Evolutionary conservation across 495 filamentous ascomycete species (phyloP), one percentile per base, ranked within the genome.

Genomic region (Podospora pseudopauciseta): DNA sequence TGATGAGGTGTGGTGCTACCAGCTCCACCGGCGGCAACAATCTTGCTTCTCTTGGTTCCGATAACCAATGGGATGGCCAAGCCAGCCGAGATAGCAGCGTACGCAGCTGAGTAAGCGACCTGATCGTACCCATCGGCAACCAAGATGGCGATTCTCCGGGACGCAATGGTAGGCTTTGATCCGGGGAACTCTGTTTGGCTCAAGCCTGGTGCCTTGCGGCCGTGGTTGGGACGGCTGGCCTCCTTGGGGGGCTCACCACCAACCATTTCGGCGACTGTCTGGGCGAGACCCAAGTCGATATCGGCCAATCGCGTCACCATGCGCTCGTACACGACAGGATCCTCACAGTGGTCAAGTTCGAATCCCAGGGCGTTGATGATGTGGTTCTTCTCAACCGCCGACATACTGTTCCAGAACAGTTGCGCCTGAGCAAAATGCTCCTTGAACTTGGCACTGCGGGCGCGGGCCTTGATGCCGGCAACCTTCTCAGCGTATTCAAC

Each of bases 311-410:
- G 88, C 61, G 89, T 79, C 3, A 84, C 82, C 80, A 95, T 87
- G 71, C 89, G 85, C 64, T 87, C 82, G 74, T 94, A 96, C 23
- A 97, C 92, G 27, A 91, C 72, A 0, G 89, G 89, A 60, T 97
- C 92, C 59, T 96, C 92, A 77, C 93, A 96, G 78, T 96, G 93
- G 72, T 93, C 91, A 6, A 97, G 86, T 78, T 97, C 93, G 75
- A 96, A 97, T 4, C 83, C 80, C 57, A 96, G 84, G 0, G 93
- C 92, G 58, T 83, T 84, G 27, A 84, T 79, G 4, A 95, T 73
- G 77, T 96, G 92, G 15, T 76, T 68, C 75, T 93, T 89, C 77
- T 97, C 94, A 53, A 85, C 79, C 1, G 81, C 72, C 1, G 87
- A 88, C 56, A 95, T 78, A 20, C 90, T 94, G 81, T 97, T 97